Conservation (phyloP, 768 basidiomycete genomes). For the Kondoa subrosea region DNA sequence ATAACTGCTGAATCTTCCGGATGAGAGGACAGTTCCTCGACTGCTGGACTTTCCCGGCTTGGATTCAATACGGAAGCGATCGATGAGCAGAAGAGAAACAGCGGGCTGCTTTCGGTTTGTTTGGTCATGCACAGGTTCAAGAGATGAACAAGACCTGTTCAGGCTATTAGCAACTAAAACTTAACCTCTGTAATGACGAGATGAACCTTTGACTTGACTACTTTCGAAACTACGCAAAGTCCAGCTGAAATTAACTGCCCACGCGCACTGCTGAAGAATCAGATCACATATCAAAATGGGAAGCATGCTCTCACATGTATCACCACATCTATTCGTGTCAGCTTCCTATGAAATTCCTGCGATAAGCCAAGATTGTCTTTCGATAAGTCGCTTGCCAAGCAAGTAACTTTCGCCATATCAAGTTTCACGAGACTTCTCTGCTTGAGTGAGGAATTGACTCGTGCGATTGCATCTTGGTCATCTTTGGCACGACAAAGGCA, state of each 20-base stretch:
- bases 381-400: slow-evolving; percentile 19
- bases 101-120: slow-evolving; percentile 5
- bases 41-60: slow-evolving; percentile 5
- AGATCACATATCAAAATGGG: background rate
- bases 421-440: background rate
- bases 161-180: too few species aligned
- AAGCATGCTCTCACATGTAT: slow-evolving; percentile 18
- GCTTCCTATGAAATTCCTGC: slow-evolving; percentile 10
- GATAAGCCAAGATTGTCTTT: slow-evolving; percentile 23
- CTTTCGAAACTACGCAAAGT: slow-evolving; percentile 28
- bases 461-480: slow-evolving; percentile 17
- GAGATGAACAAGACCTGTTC: slow-evolving; percentile 16
- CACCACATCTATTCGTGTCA: background rate
- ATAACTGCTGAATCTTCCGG: slow-evolving; percentile 28
- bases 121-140: slow-evolving; percentile 13
- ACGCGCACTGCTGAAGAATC: slow-evolving; percentile 25
- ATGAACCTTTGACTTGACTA: slow-evolving; percentile 28
- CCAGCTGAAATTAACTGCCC: slow-evolving; percentile 31
- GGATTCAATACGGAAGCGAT: slow-evolving; percentile 29
- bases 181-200: too few species aligned
- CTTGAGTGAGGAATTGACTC: slow-evolving; percentile 17
- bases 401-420: slow-evolving; percentile 1
- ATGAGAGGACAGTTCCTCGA: slow-evolving; percentile 25
- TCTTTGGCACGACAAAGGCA: slow-evolving; percentile 29
- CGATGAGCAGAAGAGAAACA: slow-evolving; percentile 31